Base-by-base conservation (phyloP, 192 early-diverging fungal genomes). In the Coemansia sp. region DNA sequence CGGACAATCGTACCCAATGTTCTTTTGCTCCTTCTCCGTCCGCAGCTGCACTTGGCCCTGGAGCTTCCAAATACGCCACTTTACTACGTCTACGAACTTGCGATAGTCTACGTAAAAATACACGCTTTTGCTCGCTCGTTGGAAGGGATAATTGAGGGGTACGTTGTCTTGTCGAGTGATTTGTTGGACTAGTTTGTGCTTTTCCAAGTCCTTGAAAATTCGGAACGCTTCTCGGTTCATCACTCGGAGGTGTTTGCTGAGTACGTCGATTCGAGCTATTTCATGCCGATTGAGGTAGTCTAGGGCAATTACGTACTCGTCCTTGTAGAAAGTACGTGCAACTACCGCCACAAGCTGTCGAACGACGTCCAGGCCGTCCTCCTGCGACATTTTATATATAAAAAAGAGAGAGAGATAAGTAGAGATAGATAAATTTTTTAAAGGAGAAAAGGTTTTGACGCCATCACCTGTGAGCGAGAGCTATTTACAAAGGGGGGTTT, bases 61-160 rank as follows among this genome's bases (percentile, higher is more conserved):
- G 79, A 98, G 92, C 75, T 88, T 89, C 84, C 88, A 93, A 73
- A 98, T 94, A 68, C 91, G 90, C 87, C 87, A 96, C 69, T 95
- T 96, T 52, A 96, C 90, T 7, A 94, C 94, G 65, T 96, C 91
- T 0, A 98, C 91, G 79, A 96, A 93, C n/a, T 89, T 85, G 70
- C 92, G 92, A 82, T 95, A 96, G 80, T 98, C 95, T 12, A 98
- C 84, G 71, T 93, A 94, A 75, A 93, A 95, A 66, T 90, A 94
- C 39, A 85, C 85, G 65, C 87, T 86, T 16, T 79, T 70, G 2
- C 18, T 22, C 11, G 61, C 45, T 22, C 86, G 76, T 61, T 88
- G 86, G 62, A 86, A 85, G 24, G 84, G 85, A 45, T 50, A 22
- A 18, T 41, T 62, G 13, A 71, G 65, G 0, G 32, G 37, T 16